Percentiles rank a stretch among this genome's conserved stretches.
Conservation (phyloP, 768 basidiomycete species). For the Favolaschia claudopus region DNA sequence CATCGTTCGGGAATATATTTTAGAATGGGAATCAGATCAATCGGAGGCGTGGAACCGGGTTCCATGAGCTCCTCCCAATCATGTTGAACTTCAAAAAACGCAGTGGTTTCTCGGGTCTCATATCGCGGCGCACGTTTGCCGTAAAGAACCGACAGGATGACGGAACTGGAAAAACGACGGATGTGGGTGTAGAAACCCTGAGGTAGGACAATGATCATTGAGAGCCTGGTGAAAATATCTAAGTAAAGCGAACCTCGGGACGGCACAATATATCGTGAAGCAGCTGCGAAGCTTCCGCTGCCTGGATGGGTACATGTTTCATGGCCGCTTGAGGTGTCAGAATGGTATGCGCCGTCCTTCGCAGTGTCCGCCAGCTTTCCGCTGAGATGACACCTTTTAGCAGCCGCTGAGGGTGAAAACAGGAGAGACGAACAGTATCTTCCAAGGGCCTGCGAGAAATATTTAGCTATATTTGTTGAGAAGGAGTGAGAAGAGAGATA, state of each 20-base stretch:
- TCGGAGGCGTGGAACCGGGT: too few species aligned
- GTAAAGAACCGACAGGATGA: conserved; percentile 36
- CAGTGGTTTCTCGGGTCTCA: conserved; percentile 28
- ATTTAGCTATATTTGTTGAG: too few species aligned
- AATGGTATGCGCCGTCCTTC: conserved; percentile 20
- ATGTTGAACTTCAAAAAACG: too few species aligned
- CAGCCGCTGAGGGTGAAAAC: too few species aligned
- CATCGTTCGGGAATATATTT: too few species aligned
- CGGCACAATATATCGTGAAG: conserved; percentile 18
- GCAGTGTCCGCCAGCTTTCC: conserved; percentile 29
- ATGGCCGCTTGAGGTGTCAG: conserved; percentile 17
- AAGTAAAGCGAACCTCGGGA: conserved; percentile 24
- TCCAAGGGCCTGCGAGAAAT: too few species aligned
- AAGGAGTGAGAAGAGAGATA: too few species aligned
- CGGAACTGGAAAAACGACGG: conserved; percentile 37
- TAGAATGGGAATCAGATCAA: too few species aligned
- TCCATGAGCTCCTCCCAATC: too few species aligned
- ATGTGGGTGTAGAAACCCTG: conserved; percentile 38
- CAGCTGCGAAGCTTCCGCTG: conserved; percentile 31
- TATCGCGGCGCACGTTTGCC: conserved; percentile 37
- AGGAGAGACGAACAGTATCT: not conserved
- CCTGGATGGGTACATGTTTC: conserved; percentile 19
- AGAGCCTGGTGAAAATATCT: not conserved
- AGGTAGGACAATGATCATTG: not conserved
- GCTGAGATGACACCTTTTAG: conserved; percentile 17